These are phyloP conservation scores for Leersia perrieri DNA, from an alignment of 176 grass and related monocot genomes.

Conservation along the genomic window DNA sequence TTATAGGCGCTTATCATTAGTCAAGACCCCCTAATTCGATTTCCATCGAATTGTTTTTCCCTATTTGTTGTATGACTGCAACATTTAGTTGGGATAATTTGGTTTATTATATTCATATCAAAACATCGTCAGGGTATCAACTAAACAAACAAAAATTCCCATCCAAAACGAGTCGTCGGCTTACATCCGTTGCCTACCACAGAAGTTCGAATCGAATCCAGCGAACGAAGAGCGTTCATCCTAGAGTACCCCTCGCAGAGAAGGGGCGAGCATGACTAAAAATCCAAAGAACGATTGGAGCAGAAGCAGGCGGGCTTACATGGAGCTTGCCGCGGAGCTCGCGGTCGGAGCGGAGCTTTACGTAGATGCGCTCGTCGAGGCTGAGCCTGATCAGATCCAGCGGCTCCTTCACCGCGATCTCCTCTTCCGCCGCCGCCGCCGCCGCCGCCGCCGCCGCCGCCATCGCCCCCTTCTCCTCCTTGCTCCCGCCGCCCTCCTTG, in stretches of 20 bases:
- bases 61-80: neutral
- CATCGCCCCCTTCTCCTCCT: neutral
- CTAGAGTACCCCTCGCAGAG: neutral
- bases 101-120: no score
- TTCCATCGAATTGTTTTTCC: no score
- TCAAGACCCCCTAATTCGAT: no score
- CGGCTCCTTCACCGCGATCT: constrained; percentile 94
- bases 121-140: neutral
- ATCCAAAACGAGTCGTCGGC: neutral
- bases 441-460: neutral
- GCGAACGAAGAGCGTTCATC: neutral
- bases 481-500: no score
- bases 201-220: neutral
- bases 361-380: constrained; percentile 99
- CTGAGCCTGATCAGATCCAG: constrained; percentile 98
- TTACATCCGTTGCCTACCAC: neutral
- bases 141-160: neutral
- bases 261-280: neutral
- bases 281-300: neutral
- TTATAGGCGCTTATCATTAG: no score
- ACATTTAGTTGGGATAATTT: neutral
- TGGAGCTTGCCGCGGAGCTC: constrained; percentile 99
- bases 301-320: constrained; percentile 39
- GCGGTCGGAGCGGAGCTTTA: constrained; percentile 94
- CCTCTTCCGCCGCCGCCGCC: constrained; percentile 72